Evolutionary conservation across 306 rosid genomes (phyloP), one percentile per base, ranked within the genome.

Genomic region (Prunus mongolica): DNA sequence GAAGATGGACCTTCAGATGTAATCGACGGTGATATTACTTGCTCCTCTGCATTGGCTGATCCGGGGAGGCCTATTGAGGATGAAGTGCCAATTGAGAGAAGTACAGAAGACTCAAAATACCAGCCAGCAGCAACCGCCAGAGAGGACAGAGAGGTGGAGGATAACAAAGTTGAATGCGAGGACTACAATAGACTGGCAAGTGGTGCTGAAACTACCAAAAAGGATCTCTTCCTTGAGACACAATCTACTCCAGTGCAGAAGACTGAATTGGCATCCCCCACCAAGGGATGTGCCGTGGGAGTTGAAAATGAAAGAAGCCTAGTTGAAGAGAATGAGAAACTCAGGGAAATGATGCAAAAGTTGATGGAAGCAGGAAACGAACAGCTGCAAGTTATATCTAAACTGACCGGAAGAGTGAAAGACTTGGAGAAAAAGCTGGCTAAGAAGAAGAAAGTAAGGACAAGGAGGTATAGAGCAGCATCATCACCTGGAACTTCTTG

Each of bases 401-500:
- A 73, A 60, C 81, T 93, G 65, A 89, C 73, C 11, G 84, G 84
- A 3, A 88, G 88, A 79, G 96, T 93, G 73, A 88, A 83, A 74
- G 89, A 86, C 20, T 73, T 93, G 80, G 98, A 93, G 87, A 87
- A 84, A 68, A 89, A 81, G 82, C 3, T 91, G 65, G 87, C 85
- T 2, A 86, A n/a, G 74, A 87, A 71, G 80, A 86, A 76, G 87
- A 85, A 72, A 78, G 30, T 32, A 3, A 86, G 63, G 80, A 65
- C 84, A 6, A 85, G 38, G 63, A 67, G 76, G 11, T 13, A 22
- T 14, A 76, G 65, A 44, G n/a, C 72, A 15, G 44, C 81, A 54
- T 16, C 18, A 0, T 16, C 81, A 47, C 51, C 83, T 45, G 79
- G 81, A 27, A 18, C 65, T 25, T 22, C 75, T 3, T 18, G 76